Percentiles rank a stretch among this genome's conserved stretches.
phyloP scores from a whole-genome alignment of 345 rosid species.

The Sisymbrium altissimum region DNA sequence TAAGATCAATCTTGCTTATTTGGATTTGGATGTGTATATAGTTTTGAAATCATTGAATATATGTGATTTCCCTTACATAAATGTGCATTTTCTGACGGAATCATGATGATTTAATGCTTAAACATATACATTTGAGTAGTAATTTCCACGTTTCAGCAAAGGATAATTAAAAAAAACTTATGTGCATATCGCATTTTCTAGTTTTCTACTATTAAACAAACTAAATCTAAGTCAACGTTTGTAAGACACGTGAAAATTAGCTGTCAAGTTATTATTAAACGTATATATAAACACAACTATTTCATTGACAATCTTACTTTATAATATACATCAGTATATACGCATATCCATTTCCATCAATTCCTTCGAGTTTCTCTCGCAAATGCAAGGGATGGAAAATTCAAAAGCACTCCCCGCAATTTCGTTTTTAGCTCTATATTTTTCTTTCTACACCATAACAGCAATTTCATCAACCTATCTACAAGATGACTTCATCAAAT shows the following conservation, averaged over 20 bases:
- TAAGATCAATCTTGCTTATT: not conserved
- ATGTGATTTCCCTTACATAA: not conserved
- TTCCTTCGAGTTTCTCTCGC: not conserved
- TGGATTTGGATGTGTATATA: not conserved
- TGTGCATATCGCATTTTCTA: too few species aligned
- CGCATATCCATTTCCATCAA: not conserved
- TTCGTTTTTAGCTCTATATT: not conserved
- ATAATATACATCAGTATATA: too few species aligned
- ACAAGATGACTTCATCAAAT: slow-evolving; percentile 39
- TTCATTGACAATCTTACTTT: not conserved
- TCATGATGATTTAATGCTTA: not conserved
- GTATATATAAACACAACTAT: not conserved
- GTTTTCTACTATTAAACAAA: not conserved
- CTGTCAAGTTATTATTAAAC: not conserved
- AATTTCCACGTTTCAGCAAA: not conserved
- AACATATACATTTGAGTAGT: not conserved
- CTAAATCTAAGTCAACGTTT: not conserved
- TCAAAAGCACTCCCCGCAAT: not conserved
- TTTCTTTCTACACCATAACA: not conserved
- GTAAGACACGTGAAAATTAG: not conserved
- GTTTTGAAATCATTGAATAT: not conserved
- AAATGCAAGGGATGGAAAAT: not conserved
- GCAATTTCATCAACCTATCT: slow-evolving; percentile 2
- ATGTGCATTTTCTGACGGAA: not conserved
- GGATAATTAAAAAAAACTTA: too few species aligned